A percentile compares a stretch with the other conserved stretches of the same genome.
Conservation (phyloP, 148 eudicot species). For the Amaranthus hypochondriacus region DNA sequence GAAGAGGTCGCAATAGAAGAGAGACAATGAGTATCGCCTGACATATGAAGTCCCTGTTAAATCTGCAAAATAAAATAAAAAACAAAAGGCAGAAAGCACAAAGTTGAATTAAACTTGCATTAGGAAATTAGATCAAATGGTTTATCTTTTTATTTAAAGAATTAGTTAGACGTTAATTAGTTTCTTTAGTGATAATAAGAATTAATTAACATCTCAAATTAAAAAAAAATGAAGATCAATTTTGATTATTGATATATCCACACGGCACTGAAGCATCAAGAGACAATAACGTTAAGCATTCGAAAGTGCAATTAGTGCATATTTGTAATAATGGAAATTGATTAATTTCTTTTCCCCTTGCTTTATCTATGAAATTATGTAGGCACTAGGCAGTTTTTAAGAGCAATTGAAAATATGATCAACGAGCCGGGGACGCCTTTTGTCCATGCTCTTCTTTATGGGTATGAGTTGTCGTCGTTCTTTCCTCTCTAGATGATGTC, state of each 20-base stretch:
- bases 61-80: no score
- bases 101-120: conserved; percentile 14
- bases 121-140: background rate
- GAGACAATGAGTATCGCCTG: no score
- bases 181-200: conserved; percentile 12
- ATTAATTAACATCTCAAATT: no score
- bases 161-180: background rate
- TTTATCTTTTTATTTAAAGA: background rate
- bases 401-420: no score
- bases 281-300: conserved; percentile 40
- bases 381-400: background rate
- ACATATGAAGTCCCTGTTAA: no score
- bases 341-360: conserved; percentile 23
- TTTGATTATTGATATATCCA: conserved; percentile 9
- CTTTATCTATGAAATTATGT: conserved; percentile 5
- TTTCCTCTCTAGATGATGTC: no score
- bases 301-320: conserved; percentile 16
- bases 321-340: conserved; percentile 3
- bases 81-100: no score
- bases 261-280: conserved; percentile 26
- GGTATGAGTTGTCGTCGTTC: no score
- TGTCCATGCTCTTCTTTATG: no score
- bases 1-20: no score
- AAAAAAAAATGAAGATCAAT: conserved; percentile 3
- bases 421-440: no score